Evolutionary conservation across 768 basidiomycete genomes (phyloP).

Genomic region (Mycena sanguinolenta): DNA sequence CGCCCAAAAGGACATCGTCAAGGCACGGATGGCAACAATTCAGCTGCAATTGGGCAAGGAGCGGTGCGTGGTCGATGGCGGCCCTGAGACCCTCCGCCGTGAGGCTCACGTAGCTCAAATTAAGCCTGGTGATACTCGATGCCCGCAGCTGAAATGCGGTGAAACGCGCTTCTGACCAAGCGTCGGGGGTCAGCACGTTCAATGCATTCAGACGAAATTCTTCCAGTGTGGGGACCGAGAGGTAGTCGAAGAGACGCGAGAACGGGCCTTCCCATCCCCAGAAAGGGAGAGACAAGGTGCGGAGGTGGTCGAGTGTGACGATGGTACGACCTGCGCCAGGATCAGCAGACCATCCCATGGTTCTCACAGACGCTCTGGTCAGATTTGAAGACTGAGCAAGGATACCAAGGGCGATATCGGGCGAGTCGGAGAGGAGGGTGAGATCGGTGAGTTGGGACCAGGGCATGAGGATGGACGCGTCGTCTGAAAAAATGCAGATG

Average conservation of each 20-base stretch:
- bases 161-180: background rate
- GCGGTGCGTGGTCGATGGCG: background rate
- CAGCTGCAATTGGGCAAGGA: background rate
- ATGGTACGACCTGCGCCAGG: background rate
- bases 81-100: background rate
- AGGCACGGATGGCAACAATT: background rate
- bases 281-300: background rate
- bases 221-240: background rate
- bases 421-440: background rate
- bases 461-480: background rate
- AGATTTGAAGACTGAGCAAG: background rate
- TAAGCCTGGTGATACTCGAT: background rate
- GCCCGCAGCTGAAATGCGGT: conserved; percentile 5
- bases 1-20: background rate
- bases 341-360: background rate
- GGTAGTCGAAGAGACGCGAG: background rate
- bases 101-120: background rate
- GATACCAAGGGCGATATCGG: background rate
- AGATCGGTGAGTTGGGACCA: conserved; percentile 1
- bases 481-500: background rate
- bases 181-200: background rate
- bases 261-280: background rate
- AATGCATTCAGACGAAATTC: background rate
- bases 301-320: background rate
- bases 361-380: background rate